Evolutionary conservation across 306 rosid species (phyloP), one percentile per base, ranked within the genome.

Genomic region (Inga oerstediana): DNA sequence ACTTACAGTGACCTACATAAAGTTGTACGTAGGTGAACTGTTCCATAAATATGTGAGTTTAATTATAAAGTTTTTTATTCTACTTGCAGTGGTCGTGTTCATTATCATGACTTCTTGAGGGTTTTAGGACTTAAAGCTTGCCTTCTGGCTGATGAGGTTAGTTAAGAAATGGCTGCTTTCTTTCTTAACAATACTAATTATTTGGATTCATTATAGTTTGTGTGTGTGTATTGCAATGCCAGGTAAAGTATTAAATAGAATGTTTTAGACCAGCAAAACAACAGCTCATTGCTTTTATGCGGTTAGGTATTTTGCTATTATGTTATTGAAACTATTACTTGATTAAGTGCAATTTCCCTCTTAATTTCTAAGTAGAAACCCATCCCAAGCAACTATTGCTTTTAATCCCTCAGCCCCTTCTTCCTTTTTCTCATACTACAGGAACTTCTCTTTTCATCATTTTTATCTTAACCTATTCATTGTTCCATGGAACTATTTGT

Each of bases 41-140:
- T 7, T 72, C 45, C 30, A 10, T 51, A 39, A 32, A 54, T 62
- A 7, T 48, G 27, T 75, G 71, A 19, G 37, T 73, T 70, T 77
- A 59, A 70, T 81, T 51, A 85, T 83, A 27, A 64, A 76, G 32
- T 72, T 43, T 48, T n/a, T 62, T 75, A 9, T 79, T 52, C 35
- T 84, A 30, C 72, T 84, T 85, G 89, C 94, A 96, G 99, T 80
- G 99, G 97, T 14, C 88, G 82, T 76, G 98, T 89, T 75, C 88
- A 87, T 52, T 96, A 91, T 83, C 79, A 84, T 81, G 91, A 85
- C 85, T 96, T 96, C 89, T 59, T 96, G 89, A 91, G 84, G 79
- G 92, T 79, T 87, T 82, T 92, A 77, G 84, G 92, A 87, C 95
- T 96, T 75, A 85, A 86, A 86, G 87, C 88, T 70, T 90, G 98